phyloP scores from a whole-genome alignment of 2,329 filamentous ascomycete species.

The Penicillium sp. region DNA sequence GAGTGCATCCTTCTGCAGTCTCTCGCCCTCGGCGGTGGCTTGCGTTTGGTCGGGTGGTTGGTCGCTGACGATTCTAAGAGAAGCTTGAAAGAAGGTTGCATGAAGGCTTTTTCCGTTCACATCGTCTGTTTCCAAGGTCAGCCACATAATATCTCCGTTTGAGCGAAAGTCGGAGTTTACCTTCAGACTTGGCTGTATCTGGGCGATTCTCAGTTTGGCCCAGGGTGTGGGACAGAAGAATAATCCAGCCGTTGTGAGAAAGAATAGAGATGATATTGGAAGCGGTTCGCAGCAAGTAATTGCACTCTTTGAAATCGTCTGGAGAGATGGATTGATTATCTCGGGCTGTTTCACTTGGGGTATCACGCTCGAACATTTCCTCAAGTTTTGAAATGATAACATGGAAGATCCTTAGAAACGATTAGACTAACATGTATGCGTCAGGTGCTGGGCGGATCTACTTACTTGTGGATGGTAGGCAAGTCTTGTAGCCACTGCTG shows the following conservation, averaged over 20 bases:
- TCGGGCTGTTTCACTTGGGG: constrained; percentile 13
- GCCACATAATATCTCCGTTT: not conserved
- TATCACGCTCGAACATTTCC: constrained; percentile 29
- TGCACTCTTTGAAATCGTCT: constrained; percentile 71
- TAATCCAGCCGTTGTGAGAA: constrained; percentile 67
- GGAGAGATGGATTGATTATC: constrained; percentile 48
- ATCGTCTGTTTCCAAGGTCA: constrained; percentile 21
- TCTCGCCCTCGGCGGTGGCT: constrained; percentile 55
- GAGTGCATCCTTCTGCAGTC: constrained; percentile 69
- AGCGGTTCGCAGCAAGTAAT: constrained; percentile 75
- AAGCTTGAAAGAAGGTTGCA: constrained; percentile 32
- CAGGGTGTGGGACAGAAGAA: constrained; percentile 63
- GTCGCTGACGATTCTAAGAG: constrained; percentile 30
- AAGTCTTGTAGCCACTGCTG: constrained; percentile 72
- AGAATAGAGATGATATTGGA: constrained; percentile 69
- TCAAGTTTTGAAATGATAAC: constrained; percentile 37
- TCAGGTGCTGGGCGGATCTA: not conserved
- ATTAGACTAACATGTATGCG: constrained; percentile 21
- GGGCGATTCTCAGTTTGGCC: constrained; percentile 49
- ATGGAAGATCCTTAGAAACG: constrained; percentile 33
- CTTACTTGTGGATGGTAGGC: constrained; percentile 51
- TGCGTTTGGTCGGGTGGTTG: constrained; percentile 22
- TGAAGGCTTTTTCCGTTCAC: constrained; percentile 33
- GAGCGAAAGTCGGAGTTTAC: constrained; percentile 28
- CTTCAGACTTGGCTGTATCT: constrained; percentile 50